Evolutionary conservation across 2,329 filamentous ascomycete genomes (phyloP), one percentile per base, ranked within the genome.

Genomic region (Paecilomyces sp.): DNA sequence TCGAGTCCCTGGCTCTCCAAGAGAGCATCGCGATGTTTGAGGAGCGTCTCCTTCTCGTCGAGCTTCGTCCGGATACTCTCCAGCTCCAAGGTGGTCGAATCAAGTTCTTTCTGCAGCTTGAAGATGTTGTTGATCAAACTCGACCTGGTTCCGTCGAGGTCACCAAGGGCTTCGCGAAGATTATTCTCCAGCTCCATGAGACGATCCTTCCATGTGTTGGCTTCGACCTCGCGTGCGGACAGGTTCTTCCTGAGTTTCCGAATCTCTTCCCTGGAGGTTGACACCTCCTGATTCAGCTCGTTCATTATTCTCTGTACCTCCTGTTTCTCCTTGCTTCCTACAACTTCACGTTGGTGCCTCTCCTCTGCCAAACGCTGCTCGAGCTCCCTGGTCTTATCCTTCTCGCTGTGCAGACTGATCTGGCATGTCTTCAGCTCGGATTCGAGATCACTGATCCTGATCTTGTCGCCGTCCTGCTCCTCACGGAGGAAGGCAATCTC

Each of bases 401-500:
- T 89, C 74, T 96, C 92, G 57, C 94, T 92, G 59, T 89, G 85
- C n/a, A 96, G 79, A 55, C 80, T 85, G 68, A 91, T 86, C 72
- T 95, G 89, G n/a, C 87, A 84, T 59, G 86, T 88, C 67, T 90
- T 89, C 41, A 97, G 78, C 13, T 88, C 86, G 8, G 91, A 90
- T 70, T 97, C 92, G 7, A 97, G 81, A 69, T 97, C 92, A 41
- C 93, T 91, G 68, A 99, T 97, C 76, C 92, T 92, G 72, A 99
- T 96, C 82, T 99, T 99, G 79, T 99, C 94, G 18, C 85, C 86
- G 75, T 99, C 94, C 74, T 99, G 94, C 78, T 99, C 94, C 72
- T 99, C 94, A 1, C 94, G 88, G 56, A 99, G 76, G 82, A 99
- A 99, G 1, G 90, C 88, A 75, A 97, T 95, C 74, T 99, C 94